These are phyloP conservation scores for Erodium moschatum DNA, from an alignment of 441 rosid genomes.

Conservation along the genomic window DNA sequence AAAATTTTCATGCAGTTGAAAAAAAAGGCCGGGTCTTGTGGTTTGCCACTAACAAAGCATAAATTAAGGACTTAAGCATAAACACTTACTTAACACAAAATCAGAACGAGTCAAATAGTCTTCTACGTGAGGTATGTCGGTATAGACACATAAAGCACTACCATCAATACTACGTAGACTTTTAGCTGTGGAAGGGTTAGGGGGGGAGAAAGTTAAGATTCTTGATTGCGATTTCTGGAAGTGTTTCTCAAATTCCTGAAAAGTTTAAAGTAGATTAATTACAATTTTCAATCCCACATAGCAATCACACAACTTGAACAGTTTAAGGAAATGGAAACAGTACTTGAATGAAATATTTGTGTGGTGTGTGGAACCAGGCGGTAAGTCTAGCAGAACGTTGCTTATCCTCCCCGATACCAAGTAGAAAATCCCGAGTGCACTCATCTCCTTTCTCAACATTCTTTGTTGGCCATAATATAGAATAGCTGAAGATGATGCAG, in stretches of 20 bases:
- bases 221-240: constrained; percentile 33
- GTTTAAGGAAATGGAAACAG: constrained; percentile 1
- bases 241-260: constrained; percentile 68
- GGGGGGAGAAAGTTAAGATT: constrained; percentile 30
- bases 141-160: constrained; percentile 51
- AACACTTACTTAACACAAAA: constrained; percentile 63
- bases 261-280: constrained; percentile 19
- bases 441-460: constrained; percentile 53
- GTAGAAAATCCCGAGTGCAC: constrained; percentile 77
- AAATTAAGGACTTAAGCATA: too few species aligned
- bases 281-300: background rate
- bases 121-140: constrained; percentile 84
- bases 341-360: constrained; percentile 72
- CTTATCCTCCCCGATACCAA: constrained; percentile 82
- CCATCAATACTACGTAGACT: constrained; percentile 38
- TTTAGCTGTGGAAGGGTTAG: constrained; percentile 30
- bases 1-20: background rate
- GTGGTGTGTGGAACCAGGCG: constrained; percentile 82
- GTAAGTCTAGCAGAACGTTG: constrained; percentile 90
- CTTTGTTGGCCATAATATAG: constrained; percentile 74
- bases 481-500: constrained; percentile 45
- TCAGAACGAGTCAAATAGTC: constrained; percentile 72
- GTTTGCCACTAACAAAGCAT: constrained; percentile 10
- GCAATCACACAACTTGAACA: background rate
- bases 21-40: too few species aligned